Evolutionary conservation across 352 stramenopile genomes (phyloP), one percentile per base, ranked within the genome.

Genomic region (Phytophthora boehmeriae): DNA sequence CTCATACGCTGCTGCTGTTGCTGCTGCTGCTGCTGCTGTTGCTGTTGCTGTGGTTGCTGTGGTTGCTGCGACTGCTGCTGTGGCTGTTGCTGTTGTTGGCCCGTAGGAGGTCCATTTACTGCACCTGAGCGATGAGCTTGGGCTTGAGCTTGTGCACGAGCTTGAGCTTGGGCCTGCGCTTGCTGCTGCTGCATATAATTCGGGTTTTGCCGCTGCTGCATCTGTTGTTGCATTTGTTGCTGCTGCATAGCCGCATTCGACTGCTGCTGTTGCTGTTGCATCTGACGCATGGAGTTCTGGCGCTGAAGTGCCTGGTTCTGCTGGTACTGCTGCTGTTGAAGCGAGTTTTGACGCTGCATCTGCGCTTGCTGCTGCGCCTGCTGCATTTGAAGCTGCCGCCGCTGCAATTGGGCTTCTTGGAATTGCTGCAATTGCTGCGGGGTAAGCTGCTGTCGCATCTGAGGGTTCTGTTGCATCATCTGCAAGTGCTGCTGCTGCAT

Each of bases 381-480:
- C 34, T 88, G 80, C 54, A 88, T 71, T 65, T 89, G 80, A 61
- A 88, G 77, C 45, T 88, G 81, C 46, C 88, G 81, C 41, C 80
- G 80, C 59, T 93, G 86, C 42, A 92, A 48, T 65, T 89, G 80
- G 39, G 73, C 75, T 56, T 84, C 78, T 59, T 92, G 82, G 30
- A 87, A 88, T 59, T 93, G 86, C 64, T 93, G 83, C 61, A 92
- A 62, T 41, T 95, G 85, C 64, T 95, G 83, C 8, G 80, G 83
- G 4, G 83, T 90, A 19, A 92, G 83, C 60, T 92, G 82, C 61
- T 93, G 84, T 1, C 81, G 79, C 73, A 91, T 88, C 52, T 92
- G 83, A 8, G 82, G 81, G 53, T 93, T 93, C 50, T 90, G 71
- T 41, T 82, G 82, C 81, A 92, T 92, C 59, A 90, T 89, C 43